Evolutionary conservation across 768 basidiomycete genomes (phyloP).

Genomic region (Leccinum rimulosum): DNA sequence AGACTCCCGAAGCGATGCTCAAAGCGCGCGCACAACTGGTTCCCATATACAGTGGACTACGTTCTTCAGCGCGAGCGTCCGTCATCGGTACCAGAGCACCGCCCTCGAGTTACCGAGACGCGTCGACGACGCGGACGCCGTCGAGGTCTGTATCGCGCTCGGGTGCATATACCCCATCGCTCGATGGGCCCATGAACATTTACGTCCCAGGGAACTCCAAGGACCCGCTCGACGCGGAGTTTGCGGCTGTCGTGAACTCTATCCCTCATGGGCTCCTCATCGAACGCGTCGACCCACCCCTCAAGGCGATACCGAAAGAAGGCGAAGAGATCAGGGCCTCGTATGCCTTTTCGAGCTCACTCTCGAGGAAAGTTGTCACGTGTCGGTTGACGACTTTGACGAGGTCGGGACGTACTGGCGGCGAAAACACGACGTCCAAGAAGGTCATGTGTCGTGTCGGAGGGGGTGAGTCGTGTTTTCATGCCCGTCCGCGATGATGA

Average conservation of each 20-base stretch:
- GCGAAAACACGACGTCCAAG: slow-evolving; percentile 50
- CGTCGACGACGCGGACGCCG: slow-evolving; percentile 49
- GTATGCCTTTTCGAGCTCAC: slow-evolving; percentile 74
- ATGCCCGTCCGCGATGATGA: background rate
- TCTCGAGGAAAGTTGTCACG: slow-evolving; percentile 72
- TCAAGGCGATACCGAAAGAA: slow-evolving; percentile 60
- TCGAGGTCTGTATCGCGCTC: slow-evolving; percentile 66
- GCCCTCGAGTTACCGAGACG: slow-evolving; percentile 76
- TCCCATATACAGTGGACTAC: slow-evolving; percentile 48
- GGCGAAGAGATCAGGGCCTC: slow-evolving; percentile 82
- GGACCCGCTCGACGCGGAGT: slow-evolving; percentile 82
- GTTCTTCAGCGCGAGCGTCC: slow-evolving; percentile 40
- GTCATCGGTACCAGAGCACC: slow-evolving; percentile 46
- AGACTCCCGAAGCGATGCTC: slow-evolving; percentile 67
- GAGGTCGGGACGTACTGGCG: slow-evolving; percentile 47
- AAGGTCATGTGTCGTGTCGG: slow-evolving; percentile 93
- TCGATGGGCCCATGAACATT: slow-evolving; percentile 53
- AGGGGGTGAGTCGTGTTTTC: slow-evolving; percentile 55
- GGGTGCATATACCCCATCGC: slow-evolving; percentile 60
- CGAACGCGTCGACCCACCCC: slow-evolving; percentile 77
- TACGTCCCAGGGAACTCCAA: slow-evolving; percentile 64
- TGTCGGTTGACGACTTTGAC: slow-evolving; percentile 79
- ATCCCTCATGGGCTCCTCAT: slow-evolving; percentile 75
- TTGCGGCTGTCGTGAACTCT: slow-evolving; percentile 71
- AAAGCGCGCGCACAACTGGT: slow-evolving; percentile 61